Evolutionary conservation across 345 rosid genomes (phyloP).

Genomic region (Microthlaspi erraticum): DNA sequence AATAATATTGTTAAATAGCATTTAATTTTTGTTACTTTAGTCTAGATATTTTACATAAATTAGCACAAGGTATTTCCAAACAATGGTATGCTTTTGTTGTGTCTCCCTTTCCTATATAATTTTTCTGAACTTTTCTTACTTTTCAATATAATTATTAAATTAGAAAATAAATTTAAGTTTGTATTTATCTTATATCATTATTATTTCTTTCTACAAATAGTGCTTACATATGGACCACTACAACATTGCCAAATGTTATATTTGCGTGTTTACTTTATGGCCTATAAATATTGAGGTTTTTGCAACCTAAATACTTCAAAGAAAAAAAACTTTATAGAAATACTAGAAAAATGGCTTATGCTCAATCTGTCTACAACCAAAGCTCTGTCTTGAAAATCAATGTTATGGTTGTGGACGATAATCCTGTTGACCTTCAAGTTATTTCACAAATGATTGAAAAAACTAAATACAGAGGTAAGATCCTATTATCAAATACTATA

Average conservation of each 20-base stretch:
- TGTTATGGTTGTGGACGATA: slow-evolving; percentile 72
- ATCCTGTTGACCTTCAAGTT: slow-evolving; percentile 53
- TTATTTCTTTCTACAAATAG: slow-evolving; percentile 39
- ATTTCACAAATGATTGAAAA: slow-evolving; percentile 56
- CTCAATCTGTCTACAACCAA: slow-evolving; percentile 34
- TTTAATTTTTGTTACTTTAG: slow-evolving; percentile 21
- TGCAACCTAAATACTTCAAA: slow-evolving; percentile 19
- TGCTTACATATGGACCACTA: slow-evolving; percentile 21
- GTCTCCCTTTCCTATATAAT: slow-evolving; percentile 27
- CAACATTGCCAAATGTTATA: slow-evolving; percentile 39
- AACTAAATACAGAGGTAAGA: slow-evolving; percentile 56
- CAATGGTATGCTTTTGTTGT: slow-evolving; percentile 21
- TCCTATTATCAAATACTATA: neutral
- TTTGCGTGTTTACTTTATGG: slow-evolving; percentile 26
- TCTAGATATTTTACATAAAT: slow-evolving; percentile 41
- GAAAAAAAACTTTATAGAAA: slow-evolving; percentile 5
- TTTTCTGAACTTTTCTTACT: slow-evolving; percentile 20
- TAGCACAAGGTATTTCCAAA: slow-evolving; percentile 28
- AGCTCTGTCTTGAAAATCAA: slow-evolving; percentile 40
- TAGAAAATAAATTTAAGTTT: slow-evolving; percentile 9
- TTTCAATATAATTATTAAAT: slow-evolving; percentile 18
- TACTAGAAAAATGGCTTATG: slow-evolving; percentile 33
- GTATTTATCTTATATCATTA: slow-evolving; percentile 11
- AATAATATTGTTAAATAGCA: slow-evolving; percentile 27
- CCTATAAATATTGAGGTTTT: slow-evolving; percentile 35